Evolutionary conservation across 1,284 basidiomycete genomes (phyloP), one percentile per base, ranked within the genome.

Genomic region (Moesziomyces parantarcticus): DNA sequence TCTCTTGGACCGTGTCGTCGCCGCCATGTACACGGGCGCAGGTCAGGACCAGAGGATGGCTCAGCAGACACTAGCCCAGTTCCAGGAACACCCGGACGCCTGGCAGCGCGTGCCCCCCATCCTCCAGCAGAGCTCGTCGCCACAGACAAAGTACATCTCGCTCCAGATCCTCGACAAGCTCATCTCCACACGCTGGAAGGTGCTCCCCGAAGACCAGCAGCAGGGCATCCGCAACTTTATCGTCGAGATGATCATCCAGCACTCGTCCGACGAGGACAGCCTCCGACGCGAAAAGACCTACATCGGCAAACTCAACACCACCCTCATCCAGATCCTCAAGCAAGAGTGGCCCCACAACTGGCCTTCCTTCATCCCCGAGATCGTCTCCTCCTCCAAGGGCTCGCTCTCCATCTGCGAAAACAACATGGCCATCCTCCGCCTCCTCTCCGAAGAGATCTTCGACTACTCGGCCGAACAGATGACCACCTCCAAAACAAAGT

Each of bases 281-380:
- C 89, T 97, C 87, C 89, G 93, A 67, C 91, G 92, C 83, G 94
- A 99, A 87, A 97, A 93, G 88, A 92, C 93, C 8, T 98, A 95
- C 82, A 85, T 99, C 79, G 96, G 97, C 85, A 99, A 99, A 87
- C 89, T 99, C 72, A 97, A 99, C 85, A 88, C 98, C 49, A 94
- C 96, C 26, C 88, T 99, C 43, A 93, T 99, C 55, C 93, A 96
- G 87, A 97, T 99, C 70, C 87, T 99, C 76, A 99, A 99, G 86
- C 97, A 99, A 87, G 97, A 98, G 84, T 99, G 97, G 97, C 97
- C 96, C 21, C 94, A 98, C 84, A 95, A 97, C 82, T 99, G 97
- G 97, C 95, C 96, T 25, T 92, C 89, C 14, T 99, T 99, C 87
- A 98, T 99, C 82, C 91, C 94, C 9, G 97, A 99, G 84, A 93